These are phyloP conservation scores for Trichoderma gamsii DNA, from an alignment of 495 filamentous ascomycete species.

Conservation along the genomic window DNA sequence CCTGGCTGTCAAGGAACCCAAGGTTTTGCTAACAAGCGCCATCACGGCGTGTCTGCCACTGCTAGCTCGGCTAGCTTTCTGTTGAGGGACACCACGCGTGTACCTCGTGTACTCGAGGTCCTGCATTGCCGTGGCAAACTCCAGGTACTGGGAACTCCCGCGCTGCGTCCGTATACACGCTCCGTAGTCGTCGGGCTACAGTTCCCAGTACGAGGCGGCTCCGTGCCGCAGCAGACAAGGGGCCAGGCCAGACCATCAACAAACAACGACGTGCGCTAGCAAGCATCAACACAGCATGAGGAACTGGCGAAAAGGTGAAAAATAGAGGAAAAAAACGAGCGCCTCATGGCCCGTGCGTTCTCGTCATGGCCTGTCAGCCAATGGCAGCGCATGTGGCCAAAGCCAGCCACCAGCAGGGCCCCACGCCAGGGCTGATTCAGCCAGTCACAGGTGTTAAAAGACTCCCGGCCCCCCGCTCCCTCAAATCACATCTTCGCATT, in stretches of 20 bases:
- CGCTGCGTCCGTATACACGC: too few species aligned
- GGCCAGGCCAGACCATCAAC: not conserved
- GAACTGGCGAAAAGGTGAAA: not conserved
- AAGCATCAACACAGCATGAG: not conserved
- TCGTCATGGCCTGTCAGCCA: not conserved
- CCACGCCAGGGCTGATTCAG: conserved; percentile 32
- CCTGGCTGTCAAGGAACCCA: too few species aligned
- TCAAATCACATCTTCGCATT: conserved; percentile 37
- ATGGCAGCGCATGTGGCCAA: not conserved
- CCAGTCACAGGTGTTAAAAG: conserved; percentile 40
- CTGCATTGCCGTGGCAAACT: not conserved
- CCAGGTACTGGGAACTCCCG: too few species aligned
- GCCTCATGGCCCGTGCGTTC: conserved; percentile 7
- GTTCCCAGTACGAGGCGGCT: conserved; percentile 8
- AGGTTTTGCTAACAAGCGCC: too few species aligned
- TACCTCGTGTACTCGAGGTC: not conserved
- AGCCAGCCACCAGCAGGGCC: conserved; percentile 22
- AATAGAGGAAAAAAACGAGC: not conserved
- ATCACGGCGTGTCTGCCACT: too few species aligned
- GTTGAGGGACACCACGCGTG: too few species aligned
- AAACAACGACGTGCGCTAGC: not conserved
- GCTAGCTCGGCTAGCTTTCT: too few species aligned
- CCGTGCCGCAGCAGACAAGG: conserved; percentile 6
- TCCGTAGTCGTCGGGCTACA: not conserved
- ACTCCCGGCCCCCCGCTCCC: conserved; percentile 27